Conservation (phyloP, 805 yeast species). For the Candida patagonica region DNA sequence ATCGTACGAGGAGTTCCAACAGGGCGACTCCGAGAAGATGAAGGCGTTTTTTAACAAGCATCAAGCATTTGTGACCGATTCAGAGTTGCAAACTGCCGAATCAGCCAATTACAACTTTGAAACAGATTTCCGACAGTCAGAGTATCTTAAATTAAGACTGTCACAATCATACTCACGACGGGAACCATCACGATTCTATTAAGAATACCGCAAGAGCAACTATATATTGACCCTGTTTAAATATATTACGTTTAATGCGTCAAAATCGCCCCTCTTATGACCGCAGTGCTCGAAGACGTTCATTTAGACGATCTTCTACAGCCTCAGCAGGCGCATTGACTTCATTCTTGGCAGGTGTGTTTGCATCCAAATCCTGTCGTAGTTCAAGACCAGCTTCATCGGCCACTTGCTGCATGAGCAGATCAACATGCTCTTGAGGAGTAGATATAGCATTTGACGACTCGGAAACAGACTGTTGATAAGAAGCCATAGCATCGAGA, state of each 20-base stretch:
- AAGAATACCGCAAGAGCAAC: too few relatives aligned
- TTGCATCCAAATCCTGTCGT: conserved; percentile 62
- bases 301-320: conserved; percentile 80
- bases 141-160: neutral
- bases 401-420: conserved; percentile 82
- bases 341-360: conserved; percentile 45
- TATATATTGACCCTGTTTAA: too few relatives aligned
- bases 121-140: neutral
- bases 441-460: conserved; percentile 81
- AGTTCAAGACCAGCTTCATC: conserved; percentile 95
- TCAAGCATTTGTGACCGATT: neutral
- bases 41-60: neutral
- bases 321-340: conserved; percentile 39
- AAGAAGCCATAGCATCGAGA: conserved; percentile 84
- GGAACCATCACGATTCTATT: too few relatives aligned
- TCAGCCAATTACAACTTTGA: neutral
- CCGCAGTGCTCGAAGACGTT: conserved; percentile 80
- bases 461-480: conserved; percentile 84
- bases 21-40: neutral
- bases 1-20: neutral
- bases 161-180: too few relatives aligned
- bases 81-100: neutral
- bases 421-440: conserved; percentile 93
- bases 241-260: too few relatives aligned
- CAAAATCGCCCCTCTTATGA: too few relatives aligned